These are phyloP conservation scores for Botrytis hyacinthi DNA, from an alignment of 2,329 filamentous ascomycete genomes.

Conservation along the genomic window DNA sequence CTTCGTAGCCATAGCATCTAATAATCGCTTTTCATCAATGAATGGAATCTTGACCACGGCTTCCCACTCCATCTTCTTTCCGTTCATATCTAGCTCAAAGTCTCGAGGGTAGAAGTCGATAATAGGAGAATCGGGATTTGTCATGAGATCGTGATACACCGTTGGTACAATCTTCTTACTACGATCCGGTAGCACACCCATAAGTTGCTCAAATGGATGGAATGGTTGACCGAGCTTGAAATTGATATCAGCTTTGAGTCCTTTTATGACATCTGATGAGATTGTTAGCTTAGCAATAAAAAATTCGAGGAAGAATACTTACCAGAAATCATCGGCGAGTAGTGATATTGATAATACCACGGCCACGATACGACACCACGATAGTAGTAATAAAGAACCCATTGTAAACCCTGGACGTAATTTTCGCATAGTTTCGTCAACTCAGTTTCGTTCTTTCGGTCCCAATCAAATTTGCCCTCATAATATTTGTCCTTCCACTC, in stretches of 20 bases:
- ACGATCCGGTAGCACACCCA: conserved; percentile 95
- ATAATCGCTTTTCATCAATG: conserved; percentile 85
- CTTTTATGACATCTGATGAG: conserved; percentile 76
- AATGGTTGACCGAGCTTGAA: conserved; percentile 96
- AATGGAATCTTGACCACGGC: conserved; percentile 99
- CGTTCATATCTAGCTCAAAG: conserved; percentile 98
- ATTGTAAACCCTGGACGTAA: conserved; percentile 95
- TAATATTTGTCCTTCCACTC: conserved; percentile 97
- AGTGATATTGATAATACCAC: conserved; percentile 97
- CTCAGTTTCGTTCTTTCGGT: conserved; percentile 74
- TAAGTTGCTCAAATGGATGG: conserved; percentile 90
- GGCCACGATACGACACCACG: conserved; percentile 96
- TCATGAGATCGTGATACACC: conserved; percentile 92
- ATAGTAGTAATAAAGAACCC: conserved; percentile 99
- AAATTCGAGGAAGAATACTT: conserved; percentile 34
- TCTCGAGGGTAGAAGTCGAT: conserved; percentile 97
- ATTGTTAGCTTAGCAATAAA: conserved; percentile 21
- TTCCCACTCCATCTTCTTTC: conserved; percentile 99
- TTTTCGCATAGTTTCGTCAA: conserved; percentile 84
- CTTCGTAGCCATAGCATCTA: conserved; percentile 81
- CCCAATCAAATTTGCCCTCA: conserved; percentile 85
- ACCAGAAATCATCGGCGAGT: conserved; percentile 93
- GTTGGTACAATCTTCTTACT: conserved; percentile 93
- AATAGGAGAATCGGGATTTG: conserved; percentile 82
- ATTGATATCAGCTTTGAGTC: conserved; percentile 80